phyloP scores from a whole-genome alignment of 495 filamentous ascomycete species.

The Podospora anserina region DNA sequence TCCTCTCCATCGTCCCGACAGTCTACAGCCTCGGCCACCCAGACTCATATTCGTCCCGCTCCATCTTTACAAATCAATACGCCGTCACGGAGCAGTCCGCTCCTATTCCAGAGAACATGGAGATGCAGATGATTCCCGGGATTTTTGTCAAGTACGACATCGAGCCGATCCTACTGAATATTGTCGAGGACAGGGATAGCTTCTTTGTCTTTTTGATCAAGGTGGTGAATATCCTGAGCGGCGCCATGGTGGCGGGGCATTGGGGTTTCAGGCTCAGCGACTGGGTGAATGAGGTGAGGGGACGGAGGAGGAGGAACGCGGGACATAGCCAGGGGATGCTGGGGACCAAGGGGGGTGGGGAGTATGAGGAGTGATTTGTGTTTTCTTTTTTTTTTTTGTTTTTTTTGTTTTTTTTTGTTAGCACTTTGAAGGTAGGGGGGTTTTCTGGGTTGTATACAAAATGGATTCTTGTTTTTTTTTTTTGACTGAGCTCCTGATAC shows the following conservation, averaged over 20 bases:
- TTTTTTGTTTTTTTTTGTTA: no score
- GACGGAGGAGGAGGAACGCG: constrained; percentile 43
- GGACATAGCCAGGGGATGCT: constrained; percentile 58
- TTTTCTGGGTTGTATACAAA: neutral
- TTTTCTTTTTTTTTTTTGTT: no score
- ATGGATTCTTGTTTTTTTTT: neutral
- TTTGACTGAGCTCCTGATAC: no score
- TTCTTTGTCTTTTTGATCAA: constrained; percentile 73
- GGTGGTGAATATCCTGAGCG: constrained; percentile 60
- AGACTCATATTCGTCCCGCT: constrained; percentile 31
- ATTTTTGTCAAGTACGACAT: constrained; percentile 99
- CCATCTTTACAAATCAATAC: constrained; percentile 95
- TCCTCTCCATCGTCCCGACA: constrained; percentile 94
- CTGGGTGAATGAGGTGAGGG: constrained; percentile 49
- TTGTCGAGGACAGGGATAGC: constrained; percentile 75
- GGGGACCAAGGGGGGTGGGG: constrained; percentile 24
- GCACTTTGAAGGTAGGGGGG: no score
- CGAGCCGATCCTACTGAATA: constrained; percentile 84
- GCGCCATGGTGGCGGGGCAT: constrained; percentile 58
- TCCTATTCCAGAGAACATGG: constrained; percentile 53
- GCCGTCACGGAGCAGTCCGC: constrained; percentile 84
- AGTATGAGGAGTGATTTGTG: neutral
- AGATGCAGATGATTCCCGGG: constrained; percentile 64
- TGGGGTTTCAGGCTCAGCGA: constrained; percentile 58
- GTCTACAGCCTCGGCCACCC: constrained; percentile 67